Evolutionary conservation across 352 stramenopile species (phyloP).

Genomic region (Globisporangium paddicum): DNA sequence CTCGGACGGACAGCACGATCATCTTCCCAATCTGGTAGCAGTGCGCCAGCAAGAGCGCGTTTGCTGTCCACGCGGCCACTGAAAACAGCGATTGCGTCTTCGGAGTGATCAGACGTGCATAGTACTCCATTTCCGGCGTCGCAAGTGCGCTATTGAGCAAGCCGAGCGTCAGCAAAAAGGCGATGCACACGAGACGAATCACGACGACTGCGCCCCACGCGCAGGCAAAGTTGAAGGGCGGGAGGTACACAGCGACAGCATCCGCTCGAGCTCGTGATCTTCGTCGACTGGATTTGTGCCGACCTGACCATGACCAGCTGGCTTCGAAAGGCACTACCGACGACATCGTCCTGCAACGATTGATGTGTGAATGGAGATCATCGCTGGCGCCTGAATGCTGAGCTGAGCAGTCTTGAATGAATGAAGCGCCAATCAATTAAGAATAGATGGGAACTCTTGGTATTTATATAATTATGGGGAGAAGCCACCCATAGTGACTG

Average conservation of each 20-base stretch:
- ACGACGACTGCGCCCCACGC: neutral
- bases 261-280: neutral
- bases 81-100: neutral
- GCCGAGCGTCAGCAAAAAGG: neutral
- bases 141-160: neutral
- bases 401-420: neutral
- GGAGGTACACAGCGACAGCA: neutral
- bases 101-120: neutral
- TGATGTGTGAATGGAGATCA: neutral
- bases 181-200: neutral
- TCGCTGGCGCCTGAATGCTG: neutral
- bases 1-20: neutral
- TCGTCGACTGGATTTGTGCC: neutral
- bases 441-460: no score
- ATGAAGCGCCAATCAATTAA: no score
- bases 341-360: neutral
- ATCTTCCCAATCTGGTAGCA: neutral
- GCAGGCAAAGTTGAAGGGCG: neutral
- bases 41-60: neutral
- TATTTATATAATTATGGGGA: no score
- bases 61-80: neutral
- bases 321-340: neutral
- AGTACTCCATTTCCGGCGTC: slow-evolving; percentile 9
- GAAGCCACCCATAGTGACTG: no score
- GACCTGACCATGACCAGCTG: neutral